Conservation (phyloP, 371 early-diverging fungal species). For the Zopfochytrium polystomum region DNA sequence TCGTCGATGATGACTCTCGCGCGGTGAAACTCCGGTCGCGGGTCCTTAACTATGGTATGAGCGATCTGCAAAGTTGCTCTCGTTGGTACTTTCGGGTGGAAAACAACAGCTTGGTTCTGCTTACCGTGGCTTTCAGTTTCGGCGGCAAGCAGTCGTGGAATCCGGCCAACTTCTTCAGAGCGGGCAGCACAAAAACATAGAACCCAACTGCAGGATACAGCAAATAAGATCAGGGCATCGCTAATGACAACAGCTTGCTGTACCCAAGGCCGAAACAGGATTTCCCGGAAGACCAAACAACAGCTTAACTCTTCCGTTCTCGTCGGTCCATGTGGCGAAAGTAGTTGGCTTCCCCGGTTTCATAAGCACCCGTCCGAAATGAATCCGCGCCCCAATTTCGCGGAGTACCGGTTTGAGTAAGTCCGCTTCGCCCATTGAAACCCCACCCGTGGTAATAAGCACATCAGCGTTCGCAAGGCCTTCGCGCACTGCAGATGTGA, state of each 20-base stretch:
- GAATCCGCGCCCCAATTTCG: conserved; percentile 67
- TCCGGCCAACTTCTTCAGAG: conserved; percentile 73
- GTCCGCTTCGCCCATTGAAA: conserved; percentile 94
- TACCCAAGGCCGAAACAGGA: conserved; percentile 77
- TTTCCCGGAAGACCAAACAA: conserved; percentile 91
- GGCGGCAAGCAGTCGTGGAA: conserved; percentile 44
- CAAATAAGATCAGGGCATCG: background rate
- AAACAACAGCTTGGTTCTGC: background rate
- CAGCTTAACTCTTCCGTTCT: conserved; percentile 41
- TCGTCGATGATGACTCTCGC: conserved; percentile 47
- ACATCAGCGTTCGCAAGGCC: conserved; percentile 71
- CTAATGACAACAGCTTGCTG: background rate
- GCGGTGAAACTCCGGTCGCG: conserved; percentile 84
- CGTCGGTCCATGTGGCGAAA: conserved; percentile 69
- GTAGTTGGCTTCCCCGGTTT: conserved; percentile 95
- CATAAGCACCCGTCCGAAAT: conserved; percentile 88
- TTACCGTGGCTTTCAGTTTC: conserved; percentile 63
- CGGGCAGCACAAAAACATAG: conserved; percentile 84
- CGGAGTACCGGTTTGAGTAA: conserved; percentile 79
- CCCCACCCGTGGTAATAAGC: conserved; percentile 87
- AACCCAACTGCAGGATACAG: conserved; percentile 60
- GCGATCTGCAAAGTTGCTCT: conserved; percentile 35
- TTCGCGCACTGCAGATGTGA: conserved; percentile 49
- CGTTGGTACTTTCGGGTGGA: background rate
- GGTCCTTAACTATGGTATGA: conserved; percentile 63